Evolutionary conservation across 768 basidiomycete genomes (phyloP).

Genomic region (Xanthoconium purpureum): DNA sequence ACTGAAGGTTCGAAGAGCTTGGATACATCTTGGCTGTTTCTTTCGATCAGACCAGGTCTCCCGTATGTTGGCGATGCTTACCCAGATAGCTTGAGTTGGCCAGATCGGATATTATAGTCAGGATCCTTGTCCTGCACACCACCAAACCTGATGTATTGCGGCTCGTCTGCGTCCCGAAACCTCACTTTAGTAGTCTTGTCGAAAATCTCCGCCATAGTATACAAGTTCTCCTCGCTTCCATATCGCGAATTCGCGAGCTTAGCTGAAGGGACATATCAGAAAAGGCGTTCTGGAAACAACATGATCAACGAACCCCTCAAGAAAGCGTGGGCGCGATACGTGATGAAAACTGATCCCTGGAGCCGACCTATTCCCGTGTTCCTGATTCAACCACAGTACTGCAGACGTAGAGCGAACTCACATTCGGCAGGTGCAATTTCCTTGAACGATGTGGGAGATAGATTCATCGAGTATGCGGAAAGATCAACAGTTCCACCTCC

Average conservation of each 20-base stretch:
- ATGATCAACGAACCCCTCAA: constrained; percentile 27
- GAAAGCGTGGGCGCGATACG: constrained; percentile 29
- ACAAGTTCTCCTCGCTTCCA: constrained; percentile 29
- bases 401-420: constrained; percentile 8
- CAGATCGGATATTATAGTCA: constrained; percentile 33
- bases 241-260: constrained; percentile 29
- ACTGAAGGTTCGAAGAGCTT: constrained; percentile 14
- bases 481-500: constrained; percentile 43
- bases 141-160: constrained; percentile 41
- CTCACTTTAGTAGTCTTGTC: constrained; percentile 36
- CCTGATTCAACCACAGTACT: background rate
- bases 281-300: background rate
- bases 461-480: constrained; percentile 39
- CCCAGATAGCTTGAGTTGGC: constrained; percentile 37
- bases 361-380: constrained; percentile 31
- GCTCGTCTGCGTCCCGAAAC: constrained; percentile 35
- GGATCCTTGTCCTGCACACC: constrained; percentile 33
- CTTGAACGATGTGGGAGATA: constrained; percentile 36
- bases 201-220: constrained; percentile 32
- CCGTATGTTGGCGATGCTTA: constrained; percentile 24
- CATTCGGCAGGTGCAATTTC: constrained; percentile 36
- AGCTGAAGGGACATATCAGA: constrained; percentile 13
- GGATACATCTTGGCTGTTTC: constrained; percentile 7
- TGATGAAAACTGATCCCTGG: constrained; percentile 39
- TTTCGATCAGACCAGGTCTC: constrained; percentile 35